phyloP scores from a whole-genome alignment of 441 rosid species.

The Gossypium aridum region DNA sequence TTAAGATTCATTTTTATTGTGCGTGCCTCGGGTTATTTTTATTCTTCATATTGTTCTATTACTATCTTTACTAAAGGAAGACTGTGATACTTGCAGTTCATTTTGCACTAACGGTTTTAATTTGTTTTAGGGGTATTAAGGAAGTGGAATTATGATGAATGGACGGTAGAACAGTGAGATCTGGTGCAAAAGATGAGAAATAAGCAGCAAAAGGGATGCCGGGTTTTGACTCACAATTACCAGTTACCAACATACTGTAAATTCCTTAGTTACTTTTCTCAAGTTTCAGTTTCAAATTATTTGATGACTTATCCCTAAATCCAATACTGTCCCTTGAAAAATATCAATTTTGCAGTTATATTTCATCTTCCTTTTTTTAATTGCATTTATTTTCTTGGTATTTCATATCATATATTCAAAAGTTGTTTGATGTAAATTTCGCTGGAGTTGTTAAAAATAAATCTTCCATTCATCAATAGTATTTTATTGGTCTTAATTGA shows the following conservation, averaged over 20 bases:
- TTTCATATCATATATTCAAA: background rate
- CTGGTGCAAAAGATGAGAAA: constrained; percentile 29
- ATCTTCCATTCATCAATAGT: background rate
- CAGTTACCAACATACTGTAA: constrained; percentile 30
- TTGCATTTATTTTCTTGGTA: background rate
- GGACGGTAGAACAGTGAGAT: constrained; percentile 19
- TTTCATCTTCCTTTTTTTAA: background rate
- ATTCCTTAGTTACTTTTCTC: constrained; percentile 12
- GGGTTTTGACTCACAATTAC: constrained; percentile 32
- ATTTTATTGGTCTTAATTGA: background rate
- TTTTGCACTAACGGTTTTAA: constrained; percentile 6
- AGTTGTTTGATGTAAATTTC: background rate
- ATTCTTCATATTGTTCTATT: background rate
- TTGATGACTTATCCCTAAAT: background rate
- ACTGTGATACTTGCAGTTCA: constrained; percentile 10
- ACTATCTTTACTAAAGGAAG: constrained; percentile 10
- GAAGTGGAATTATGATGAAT: constrained; percentile 20
- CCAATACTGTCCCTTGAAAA: background rate
- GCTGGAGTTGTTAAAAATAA: background rate
- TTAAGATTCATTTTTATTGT: constrained; percentile 2
- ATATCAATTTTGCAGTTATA: background rate
- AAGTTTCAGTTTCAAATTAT: background rate
- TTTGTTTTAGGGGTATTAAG: constrained; percentile 17
- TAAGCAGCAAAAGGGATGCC: constrained; percentile 35
- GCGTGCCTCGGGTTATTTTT: background rate